Conservation (phyloP, 768 basidiomycete genomes). For the Grammothele lineata region DNA sequence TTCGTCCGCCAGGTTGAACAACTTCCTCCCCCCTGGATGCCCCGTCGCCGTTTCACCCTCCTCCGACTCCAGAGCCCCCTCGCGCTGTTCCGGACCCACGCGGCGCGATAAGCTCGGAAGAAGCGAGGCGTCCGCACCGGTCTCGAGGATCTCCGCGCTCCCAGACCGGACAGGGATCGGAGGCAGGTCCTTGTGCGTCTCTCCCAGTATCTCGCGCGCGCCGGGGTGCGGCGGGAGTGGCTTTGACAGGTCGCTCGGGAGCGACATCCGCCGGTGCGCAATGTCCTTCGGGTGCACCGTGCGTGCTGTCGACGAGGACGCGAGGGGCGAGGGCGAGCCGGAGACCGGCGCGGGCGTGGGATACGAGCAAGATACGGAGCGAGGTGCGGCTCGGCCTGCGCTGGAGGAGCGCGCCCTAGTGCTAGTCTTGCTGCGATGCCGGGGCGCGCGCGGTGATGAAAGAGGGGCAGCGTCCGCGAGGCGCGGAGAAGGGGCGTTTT, state of each 20-base stretch:
- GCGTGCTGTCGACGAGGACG: background rate
- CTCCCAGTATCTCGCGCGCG: background rate
- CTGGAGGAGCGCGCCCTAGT: background rate
- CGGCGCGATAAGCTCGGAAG: slow-evolving; percentile 15
- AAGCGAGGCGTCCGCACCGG: slow-evolving; percentile 2
- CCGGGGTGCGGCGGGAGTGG: slow-evolving; percentile 8
- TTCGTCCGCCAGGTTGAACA: slow-evolving; percentile 18
- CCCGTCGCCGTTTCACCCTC: slow-evolving; percentile 3
- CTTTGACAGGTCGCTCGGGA: slow-evolving; percentile 17
- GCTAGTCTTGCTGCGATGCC: slow-evolving; percentile 9
- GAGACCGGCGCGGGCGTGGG: slow-evolving; percentile 42
- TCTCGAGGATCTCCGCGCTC: slow-evolving; percentile 7
- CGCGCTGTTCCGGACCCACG: background rate
- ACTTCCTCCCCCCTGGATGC: slow-evolving; percentile 7
- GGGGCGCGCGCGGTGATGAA: slow-evolving; percentile 1
- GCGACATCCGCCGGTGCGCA: slow-evolving; percentile 10
- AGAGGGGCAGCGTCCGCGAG: background rate
- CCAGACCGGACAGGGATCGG: slow-evolving; percentile 2
- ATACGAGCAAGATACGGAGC: slow-evolving; percentile 19
- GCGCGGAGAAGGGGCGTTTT: slow-evolving; percentile 25
- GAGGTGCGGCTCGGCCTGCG: slow-evolving; percentile 23
- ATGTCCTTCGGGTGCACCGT: too few relatives aligned
- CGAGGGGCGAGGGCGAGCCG: slow-evolving; percentile 15
- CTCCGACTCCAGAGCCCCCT: background rate
- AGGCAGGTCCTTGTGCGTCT: slow-evolving; percentile 7